Base-by-base conservation (phyloP, 2,329 filamentous ascomycete species). In the Botrytis fabae region DNA sequence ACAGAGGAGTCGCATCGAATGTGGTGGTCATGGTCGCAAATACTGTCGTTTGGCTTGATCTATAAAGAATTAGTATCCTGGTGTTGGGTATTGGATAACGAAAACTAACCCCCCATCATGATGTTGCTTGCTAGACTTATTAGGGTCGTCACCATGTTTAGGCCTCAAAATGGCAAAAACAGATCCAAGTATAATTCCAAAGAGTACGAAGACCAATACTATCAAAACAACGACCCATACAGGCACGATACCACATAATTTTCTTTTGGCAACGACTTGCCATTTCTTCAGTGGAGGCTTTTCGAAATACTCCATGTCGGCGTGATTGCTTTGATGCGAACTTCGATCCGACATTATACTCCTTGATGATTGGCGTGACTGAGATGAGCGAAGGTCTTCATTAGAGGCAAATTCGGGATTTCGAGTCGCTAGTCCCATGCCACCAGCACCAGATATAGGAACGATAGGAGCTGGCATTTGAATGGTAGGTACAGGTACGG, bases 331-430 rank as follows among this genome's bases (percentile, higher is more conserved):
- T 51, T 87, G 76, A 70, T 88, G 86, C 60, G 85, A 83, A 75
- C 86, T 90, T 12, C 77, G 80, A 8, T 87, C 86, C 1, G 85
- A 87, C 8, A 80, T 81, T 59, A 86, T 84, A 76, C 87, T 90
- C 57, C 86, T 82, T 2, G 86, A 82, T 0, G 87, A 89, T 65
- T 85, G 84, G 10, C 85, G 85, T 22, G 87, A 87, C 40, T 83
- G 83, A 40, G 85, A 84, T 9, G 85, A 84, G 63, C 64, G 79
- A 83, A 89, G 80, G 66, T 90, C 86, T 61, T 89, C 88, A 7
- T 83, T 84, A 1, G 88, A 89, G 22, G 87, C 85, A 80, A 89
- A 91, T 76, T 91, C 89, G 0, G 89, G 89, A 74, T 91, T 87
- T 40, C 87, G 84, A 10, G 89, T 88, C 5, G 89, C 89, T 32